Percentiles rank a stretch among this genome's conserved stretches.
phyloP scores from a whole-genome alignment of 176 grass and related monocot species.

The Luzula sylvatica region DNA sequence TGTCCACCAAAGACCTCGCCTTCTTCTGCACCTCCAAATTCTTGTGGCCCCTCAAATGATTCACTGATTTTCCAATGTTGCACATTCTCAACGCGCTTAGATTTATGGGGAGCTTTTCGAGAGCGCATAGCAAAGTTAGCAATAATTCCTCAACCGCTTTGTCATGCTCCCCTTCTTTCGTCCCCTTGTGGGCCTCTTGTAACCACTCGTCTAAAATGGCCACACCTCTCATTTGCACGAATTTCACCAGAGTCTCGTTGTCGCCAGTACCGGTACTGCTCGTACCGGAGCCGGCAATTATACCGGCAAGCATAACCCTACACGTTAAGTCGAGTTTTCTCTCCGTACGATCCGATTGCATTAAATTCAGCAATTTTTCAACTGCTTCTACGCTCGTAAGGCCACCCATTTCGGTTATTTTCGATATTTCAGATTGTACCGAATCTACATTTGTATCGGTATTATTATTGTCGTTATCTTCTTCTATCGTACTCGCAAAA shows the following conservation, averaged over 20 bases:
- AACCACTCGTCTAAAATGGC: constrained; percentile 28
- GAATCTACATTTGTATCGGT: constrained; percentile 28
- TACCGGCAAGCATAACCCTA: constrained; percentile 44
- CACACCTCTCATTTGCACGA: constrained; percentile 21
- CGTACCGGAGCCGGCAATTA: constrained; percentile 58
- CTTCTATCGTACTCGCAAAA: background rate
- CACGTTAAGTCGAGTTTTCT: constrained; percentile 48
- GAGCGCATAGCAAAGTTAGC: constrained; percentile 11
- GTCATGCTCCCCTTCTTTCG: constrained; percentile 9
- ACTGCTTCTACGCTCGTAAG: constrained; percentile 50
- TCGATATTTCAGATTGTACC: constrained; percentile 41
- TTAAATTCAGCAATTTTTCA: constrained; percentile 55
- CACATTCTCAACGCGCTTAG: constrained; percentile 17
- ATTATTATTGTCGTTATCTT: constrained; percentile 36
- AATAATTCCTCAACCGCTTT: constrained; percentile 13
- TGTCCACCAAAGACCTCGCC: constrained; percentile 16
- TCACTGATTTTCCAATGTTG: constrained; percentile 24
- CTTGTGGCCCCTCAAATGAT: constrained; percentile 19
- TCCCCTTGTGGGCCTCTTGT: constrained; percentile 19
- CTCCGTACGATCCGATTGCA: constrained; percentile 57
- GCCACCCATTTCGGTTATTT: constrained; percentile 48
- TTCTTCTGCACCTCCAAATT: constrained; percentile 22
- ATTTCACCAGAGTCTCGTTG: constrained; percentile 12
- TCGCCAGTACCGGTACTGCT: too few species aligned
- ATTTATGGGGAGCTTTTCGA: constrained; percentile 19